These are phyloP conservation scores for Trichoderma citrinoviride DNA, from an alignment of 2,329 filamentous ascomycete species.

Conservation along the genomic window DNA sequence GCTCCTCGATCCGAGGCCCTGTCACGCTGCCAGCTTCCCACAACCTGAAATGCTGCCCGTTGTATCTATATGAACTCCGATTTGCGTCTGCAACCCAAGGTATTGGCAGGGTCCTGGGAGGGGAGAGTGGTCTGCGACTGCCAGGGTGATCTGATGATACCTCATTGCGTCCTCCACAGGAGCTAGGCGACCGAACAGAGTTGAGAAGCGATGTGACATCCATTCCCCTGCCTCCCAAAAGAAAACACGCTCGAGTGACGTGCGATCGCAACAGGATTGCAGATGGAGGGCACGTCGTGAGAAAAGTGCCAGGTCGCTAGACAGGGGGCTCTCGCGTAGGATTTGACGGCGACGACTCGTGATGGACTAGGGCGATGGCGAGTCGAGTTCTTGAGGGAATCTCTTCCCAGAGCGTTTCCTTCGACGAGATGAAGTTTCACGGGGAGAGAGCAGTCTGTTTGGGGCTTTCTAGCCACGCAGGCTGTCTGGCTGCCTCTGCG, in stretches of 20 bases:
- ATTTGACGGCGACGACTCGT: background rate
- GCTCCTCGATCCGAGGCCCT: slow-evolving; percentile 43
- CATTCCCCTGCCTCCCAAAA: slow-evolving; percentile 31
- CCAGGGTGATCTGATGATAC: slow-evolving; percentile 21
- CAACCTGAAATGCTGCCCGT: slow-evolving; percentile 37
- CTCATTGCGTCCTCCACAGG: slow-evolving; percentile 13
- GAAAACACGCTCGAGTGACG: background rate
- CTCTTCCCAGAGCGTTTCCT: background rate
- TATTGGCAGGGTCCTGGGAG: slow-evolving; percentile 29
- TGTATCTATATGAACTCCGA: slow-evolving; percentile 13
- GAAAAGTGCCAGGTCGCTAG: background rate
- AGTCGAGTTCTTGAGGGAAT: background rate
- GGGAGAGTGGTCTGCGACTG: background rate
- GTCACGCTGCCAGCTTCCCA: slow-evolving; percentile 53
- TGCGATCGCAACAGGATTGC: background rate
- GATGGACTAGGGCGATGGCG: background rate
- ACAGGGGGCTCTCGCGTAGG: background rate
- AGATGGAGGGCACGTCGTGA: background rate
- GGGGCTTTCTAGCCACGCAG: background rate
- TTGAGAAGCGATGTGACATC: slow-evolving; percentile 45
- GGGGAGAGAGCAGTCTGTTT: no score
- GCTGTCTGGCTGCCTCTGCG: background rate
- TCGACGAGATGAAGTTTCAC: background rate
- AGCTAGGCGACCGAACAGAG: slow-evolving; percentile 29
- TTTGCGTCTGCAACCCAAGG: slow-evolving; percentile 35